These are phyloP conservation scores for Plasmodium gonderi DNA, from an alignment of 169 alveolate species.

Conservation along the genomic window DNA sequence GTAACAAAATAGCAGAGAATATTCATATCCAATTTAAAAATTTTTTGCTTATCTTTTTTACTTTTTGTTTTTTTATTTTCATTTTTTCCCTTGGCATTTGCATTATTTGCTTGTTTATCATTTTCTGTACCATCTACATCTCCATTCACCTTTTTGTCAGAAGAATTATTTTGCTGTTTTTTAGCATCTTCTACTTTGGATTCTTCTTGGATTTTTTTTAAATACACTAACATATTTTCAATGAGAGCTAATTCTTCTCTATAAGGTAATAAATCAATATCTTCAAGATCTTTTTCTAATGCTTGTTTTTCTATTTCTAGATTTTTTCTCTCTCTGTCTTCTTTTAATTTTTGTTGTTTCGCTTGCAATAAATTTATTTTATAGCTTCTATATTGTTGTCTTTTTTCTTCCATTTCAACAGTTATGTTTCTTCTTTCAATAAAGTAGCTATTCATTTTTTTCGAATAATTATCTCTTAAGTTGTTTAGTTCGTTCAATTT, in stretches of 20 bases:
- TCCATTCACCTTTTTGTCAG: slow-evolving; percentile 44
- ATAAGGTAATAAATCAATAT: slow-evolving; percentile 55
- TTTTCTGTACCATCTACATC: slow-evolving; percentile 1
- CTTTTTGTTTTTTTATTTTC: slow-evolving; percentile 74
- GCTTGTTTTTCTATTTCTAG: slow-evolving; percentile 53
- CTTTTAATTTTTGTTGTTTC: slow-evolving; percentile 64
- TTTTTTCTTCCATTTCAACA: slow-evolving; percentile 65
- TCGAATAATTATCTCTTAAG: slow-evolving; percentile 53
- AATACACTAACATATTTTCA: slow-evolving; percentile 60
- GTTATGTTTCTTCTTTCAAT: slow-evolving; percentile 64
- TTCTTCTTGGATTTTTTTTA: slow-evolving; percentile 62
- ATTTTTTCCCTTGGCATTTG: slow-evolving; percentile 5
- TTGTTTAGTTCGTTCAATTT: slow-evolving; percentile 59
- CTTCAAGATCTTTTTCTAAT: slow-evolving; percentile 53
- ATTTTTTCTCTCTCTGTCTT: slow-evolving; percentile 70
- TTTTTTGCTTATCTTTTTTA: slow-evolving; percentile 77
- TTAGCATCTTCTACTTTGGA: slow-evolving; percentile 37
- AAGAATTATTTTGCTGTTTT: slow-evolving; percentile 9
- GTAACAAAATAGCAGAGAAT: slow-evolving; percentile 83
- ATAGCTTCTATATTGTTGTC: slow-evolving; percentile 50
- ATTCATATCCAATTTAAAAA: slow-evolving; percentile 82
- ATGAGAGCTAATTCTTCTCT: slow-evolving; percentile 71
- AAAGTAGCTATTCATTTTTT: slow-evolving; percentile 71
- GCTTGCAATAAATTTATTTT: slow-evolving; percentile 48
- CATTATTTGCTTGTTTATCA: neutral